Evolutionary conservation across 2,329 filamentous ascomycete genomes (phyloP).

Genomic region (Blastomyces parvus): DNA sequence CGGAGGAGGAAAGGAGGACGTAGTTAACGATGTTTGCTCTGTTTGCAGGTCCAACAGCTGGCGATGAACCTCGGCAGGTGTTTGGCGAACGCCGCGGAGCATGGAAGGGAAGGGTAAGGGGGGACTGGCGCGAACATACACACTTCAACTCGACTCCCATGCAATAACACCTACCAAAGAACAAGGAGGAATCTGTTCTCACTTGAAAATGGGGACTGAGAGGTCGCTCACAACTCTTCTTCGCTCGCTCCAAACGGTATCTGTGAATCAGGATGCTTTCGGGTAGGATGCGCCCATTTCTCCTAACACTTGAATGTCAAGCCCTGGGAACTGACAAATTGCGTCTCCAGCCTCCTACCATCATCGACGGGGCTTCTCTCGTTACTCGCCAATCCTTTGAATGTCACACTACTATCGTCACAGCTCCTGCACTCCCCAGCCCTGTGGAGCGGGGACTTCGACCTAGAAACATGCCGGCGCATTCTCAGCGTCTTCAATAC

Average conservation of each 20-base stretch:
- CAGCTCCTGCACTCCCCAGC: constrained; percentile 51
- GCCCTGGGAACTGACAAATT: constrained; percentile 14
- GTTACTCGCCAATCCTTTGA: constrained; percentile 51
- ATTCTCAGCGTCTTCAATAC: constrained; percentile 54
- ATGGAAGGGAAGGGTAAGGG: too few relatives aligned
- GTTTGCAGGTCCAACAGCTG: neutral
- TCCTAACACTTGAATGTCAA: constrained; percentile 16
- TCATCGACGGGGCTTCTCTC: constrained; percentile 40
- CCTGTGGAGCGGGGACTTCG: constrained; percentile 49
- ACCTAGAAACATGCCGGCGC: constrained; percentile 46
- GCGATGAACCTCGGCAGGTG: neutral
- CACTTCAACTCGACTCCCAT: constrained; percentile 8
- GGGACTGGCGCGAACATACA: too few relatives aligned
- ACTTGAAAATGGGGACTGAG: constrained; percentile 46
- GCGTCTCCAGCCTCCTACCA: constrained; percentile 42
- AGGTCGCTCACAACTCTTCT: constrained; percentile 51
- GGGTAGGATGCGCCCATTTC: constrained; percentile 36
- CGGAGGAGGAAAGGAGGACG: neutral
- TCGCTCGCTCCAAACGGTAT: constrained; percentile 50
- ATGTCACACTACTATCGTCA: constrained; percentile 50
- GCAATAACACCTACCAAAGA: constrained; percentile 7
- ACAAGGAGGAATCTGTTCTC: neutral
- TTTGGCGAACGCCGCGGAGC: too few relatives aligned
- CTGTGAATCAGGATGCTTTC: constrained; percentile 50
- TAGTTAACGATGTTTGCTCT: neutral